These are phyloP conservation scores for Gaeumannomyces sp. DNA, from an alignment of 2,329 filamentous ascomycete genomes.

Conservation along the genomic window DNA sequence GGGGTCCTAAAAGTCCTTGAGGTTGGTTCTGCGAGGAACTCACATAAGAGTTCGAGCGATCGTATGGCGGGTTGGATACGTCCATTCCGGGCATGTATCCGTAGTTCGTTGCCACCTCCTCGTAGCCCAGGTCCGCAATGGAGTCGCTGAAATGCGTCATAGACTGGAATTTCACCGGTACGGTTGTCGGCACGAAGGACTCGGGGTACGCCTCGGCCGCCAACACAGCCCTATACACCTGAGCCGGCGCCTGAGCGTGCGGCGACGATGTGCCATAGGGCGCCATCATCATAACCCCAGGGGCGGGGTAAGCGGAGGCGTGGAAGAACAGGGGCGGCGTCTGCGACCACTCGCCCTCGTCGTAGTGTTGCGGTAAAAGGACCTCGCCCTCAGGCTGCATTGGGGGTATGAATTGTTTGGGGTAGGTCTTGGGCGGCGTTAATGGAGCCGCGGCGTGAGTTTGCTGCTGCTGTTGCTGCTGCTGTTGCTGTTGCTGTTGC, in stretches of 20 bases:
- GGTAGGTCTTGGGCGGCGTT: conserved; percentile 30
- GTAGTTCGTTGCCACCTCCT: conserved; percentile 61
- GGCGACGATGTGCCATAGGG: conserved; percentile 38
- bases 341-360: conserved; percentile 62
- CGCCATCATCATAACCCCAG: conserved; percentile 55
- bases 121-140: conserved; percentile 56
- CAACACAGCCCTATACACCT: conserved; percentile 45
- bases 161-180: conserved; percentile 56
- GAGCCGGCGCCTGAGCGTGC: background rate
- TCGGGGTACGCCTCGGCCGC: conserved; percentile 48
- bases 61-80: too few species aligned
- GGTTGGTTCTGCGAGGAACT: too few species aligned
- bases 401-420: conserved; percentile 51
- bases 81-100: conserved; percentile 59
- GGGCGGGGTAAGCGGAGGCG: conserved; percentile 56
- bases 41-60: too few species aligned
- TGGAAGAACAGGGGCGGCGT: conserved; percentile 59
- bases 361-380: conserved; percentile 55
- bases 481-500: conserved; percentile 22
- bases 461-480: conserved; percentile 21
- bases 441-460: conserved; percentile 28
- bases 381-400: conserved; percentile 55
- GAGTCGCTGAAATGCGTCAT: conserved; percentile 58
- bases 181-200: conserved; percentile 45
- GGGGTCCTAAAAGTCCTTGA: too few species aligned